Percentiles rank a stretch among this genome's conserved stretches.
phyloP scores from a whole-genome alignment of 2,329 filamentous ascomycete genomes.

The Cladosporium sp. region DNA sequence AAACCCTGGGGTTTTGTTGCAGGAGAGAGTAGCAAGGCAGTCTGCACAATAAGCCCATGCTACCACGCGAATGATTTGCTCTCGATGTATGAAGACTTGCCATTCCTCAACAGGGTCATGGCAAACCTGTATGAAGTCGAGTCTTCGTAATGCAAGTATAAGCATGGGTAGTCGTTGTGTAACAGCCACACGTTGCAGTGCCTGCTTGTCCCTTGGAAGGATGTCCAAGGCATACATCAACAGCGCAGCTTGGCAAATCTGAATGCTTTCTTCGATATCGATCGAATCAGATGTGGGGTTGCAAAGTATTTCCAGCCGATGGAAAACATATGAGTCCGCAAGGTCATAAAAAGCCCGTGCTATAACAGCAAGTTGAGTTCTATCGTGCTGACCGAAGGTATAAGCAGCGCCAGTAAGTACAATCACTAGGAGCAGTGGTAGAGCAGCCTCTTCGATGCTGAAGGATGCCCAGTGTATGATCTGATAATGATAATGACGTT shows the following conservation, averaged over 20 bases:
- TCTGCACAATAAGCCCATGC: conserved; percentile 13
- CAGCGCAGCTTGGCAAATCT: conserved; percentile 13
- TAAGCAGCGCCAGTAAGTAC: conserved; percentile 12
- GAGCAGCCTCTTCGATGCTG: neutral
- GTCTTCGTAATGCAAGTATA: conserved; percentile 3
- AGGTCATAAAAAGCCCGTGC: conserved; percentile 8
- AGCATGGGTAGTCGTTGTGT: conserved; percentile 7
- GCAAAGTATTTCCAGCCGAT: neutral
- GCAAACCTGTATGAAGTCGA: neutral
- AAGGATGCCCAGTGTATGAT: conserved; percentile 14
- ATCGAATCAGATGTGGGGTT: neutral
- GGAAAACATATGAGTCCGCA: conserved; percentile 8
- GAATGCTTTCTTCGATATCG: neutral
- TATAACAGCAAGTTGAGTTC: neutral
- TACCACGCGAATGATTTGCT: conserved; percentile 12
- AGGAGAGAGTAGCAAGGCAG: conserved; percentile 11
- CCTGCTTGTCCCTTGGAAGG: neutral
- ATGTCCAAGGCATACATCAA: conserved; percentile 10
- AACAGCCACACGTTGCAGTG: conserved; percentile 8
- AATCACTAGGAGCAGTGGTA: conserved; percentile 10
- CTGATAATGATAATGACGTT: conserved; percentile 14
- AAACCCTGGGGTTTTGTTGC: conserved; percentile 8
- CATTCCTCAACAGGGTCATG: conserved; percentile 1
- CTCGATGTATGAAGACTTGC: conserved; percentile 1
- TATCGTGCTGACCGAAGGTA: neutral